Conservation (phyloP, 1,139 yeast species). For the Scheffersomyces lignicola region DNA sequence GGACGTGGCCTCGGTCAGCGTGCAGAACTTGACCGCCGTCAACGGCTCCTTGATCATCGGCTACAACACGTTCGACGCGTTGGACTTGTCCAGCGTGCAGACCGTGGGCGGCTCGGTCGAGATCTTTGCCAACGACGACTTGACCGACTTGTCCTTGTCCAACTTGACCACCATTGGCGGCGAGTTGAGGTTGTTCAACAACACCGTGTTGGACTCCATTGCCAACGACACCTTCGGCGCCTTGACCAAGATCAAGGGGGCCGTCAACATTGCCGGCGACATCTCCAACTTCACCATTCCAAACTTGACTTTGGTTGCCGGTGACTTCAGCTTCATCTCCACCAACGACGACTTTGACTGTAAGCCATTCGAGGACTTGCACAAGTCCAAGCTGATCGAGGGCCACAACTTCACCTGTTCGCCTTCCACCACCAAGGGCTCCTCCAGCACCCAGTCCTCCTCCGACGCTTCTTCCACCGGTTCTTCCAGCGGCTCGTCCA, state of each 20-base stretch:
- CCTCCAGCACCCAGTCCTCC: conserved; percentile 19
- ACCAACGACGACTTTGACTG: conserved; percentile 44
- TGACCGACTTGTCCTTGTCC: conserved; percentile 29
- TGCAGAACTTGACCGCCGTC: conserved; percentile 36
- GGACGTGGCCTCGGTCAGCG: conserved; percentile 35
- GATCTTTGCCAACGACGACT: conserved; percentile 45
- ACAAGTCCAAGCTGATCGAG: conserved; percentile 34
- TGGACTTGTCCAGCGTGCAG: conserved; percentile 31
- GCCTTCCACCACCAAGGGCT: conserved; percentile 21
- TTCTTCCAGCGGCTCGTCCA: conserved; percentile 7
- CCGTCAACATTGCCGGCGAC: conserved; percentile 41
- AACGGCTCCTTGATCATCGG: conserved; percentile 45
- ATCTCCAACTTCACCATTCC: conserved; percentile 42
- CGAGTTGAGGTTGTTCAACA: conserved; percentile 44
- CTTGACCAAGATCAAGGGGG: conserved; percentile 42
- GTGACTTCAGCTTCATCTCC: conserved; percentile 42
- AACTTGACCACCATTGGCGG: conserved; percentile 41
- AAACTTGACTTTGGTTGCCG: conserved; percentile 39
- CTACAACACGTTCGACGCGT: conserved; percentile 38
- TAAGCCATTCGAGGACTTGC: conserved; percentile 33
- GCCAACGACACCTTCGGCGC: conserved; percentile 26
- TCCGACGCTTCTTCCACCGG: conserved; percentile 12
- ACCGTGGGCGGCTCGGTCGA: conserved; percentile 43
- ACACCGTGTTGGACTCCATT: conserved; percentile 40
- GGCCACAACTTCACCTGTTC: conserved; percentile 50